Conservation (phyloP, 345 rosid species). For the Trapa bicornis region DNA sequence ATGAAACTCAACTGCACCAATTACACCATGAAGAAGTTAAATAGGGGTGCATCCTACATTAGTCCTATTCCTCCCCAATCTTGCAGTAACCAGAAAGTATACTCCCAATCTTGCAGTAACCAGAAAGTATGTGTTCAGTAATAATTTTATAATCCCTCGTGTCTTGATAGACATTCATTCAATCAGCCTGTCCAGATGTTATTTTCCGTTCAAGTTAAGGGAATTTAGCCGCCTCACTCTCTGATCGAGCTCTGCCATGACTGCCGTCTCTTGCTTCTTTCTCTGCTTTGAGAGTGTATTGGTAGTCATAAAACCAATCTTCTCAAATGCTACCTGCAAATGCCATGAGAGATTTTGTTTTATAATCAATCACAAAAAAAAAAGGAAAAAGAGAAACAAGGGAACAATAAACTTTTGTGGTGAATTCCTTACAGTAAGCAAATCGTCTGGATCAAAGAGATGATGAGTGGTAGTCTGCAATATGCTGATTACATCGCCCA, state of each 20-base stretch:
- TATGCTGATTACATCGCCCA: slow-evolving; percentile 81
- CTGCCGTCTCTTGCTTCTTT: slow-evolving; percentile 96
- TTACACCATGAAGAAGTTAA: not conserved
- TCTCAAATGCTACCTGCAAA: slow-evolving; percentile 83
- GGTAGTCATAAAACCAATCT: slow-evolving; percentile 80
- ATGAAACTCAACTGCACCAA: not conserved
- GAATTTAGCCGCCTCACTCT: slow-evolving; percentile 79
- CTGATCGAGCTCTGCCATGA: slow-evolving; percentile 94
- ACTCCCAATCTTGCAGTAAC: not conserved
- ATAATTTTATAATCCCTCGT: not conserved
- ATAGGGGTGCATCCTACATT: not conserved
- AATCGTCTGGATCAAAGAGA: slow-evolving; percentile 92
- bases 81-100: not conserved
- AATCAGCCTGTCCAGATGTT: not conserved
- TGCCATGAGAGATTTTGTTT: not conserved
- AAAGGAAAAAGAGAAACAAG: not conserved
- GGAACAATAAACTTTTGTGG: not conserved
- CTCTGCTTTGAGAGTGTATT: slow-evolving; percentile 87
- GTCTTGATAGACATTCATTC: not conserved
- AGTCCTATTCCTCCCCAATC: not conserved
- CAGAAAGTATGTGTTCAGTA: not conserved
- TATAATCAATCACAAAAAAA: too few relatives aligned
- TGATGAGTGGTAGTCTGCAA: slow-evolving; percentile 84
- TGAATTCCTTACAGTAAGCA: slow-evolving; percentile 51
- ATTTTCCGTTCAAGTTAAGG: slow-evolving; percentile 36